Evolutionary conservation across 2,329 filamentous ascomycete species (phyloP), one percentile per base, ranked within the genome.

Genomic region (Xylaria polymorpha): DNA sequence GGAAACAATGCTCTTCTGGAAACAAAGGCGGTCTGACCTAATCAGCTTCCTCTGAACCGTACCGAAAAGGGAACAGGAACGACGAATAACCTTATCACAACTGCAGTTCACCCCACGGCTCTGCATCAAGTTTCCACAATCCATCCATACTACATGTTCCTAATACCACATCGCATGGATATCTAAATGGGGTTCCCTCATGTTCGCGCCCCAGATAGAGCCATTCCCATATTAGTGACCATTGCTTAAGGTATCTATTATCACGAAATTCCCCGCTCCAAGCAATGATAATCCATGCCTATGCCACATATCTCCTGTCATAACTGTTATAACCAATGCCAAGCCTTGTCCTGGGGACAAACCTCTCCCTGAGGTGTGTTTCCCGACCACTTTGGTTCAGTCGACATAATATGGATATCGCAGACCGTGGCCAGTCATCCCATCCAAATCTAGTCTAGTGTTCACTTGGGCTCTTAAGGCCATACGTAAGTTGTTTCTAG

Each of bases 21-120:
- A 41, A 62, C 29, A 20, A 39, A 61, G 67, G 67, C 60, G 67
- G 67, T 67, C 64, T 69, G 67, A 69, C 64, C 63, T 69, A 67
- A 67, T 69, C 37, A 25, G 39, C 64, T 25, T 44, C 58, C 59
- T 61, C 32, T 39, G 5, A 5, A 44, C 18, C 20, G 53, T 39
- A 46, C 60, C 53, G 32, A 62, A 58, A 61, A 18, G 35, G 53
- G 59, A 63, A 59, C 46, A 46, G 4, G 46, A 37, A 50, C 29
- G 35, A 50, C 59, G 43, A 62, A 57, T 22, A 67, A 67, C 46
- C 39, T 60, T 65, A 67, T 67, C 64, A 25, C 22, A 57, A 57
- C 48, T 60, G 67, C 63, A 63, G 59, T 41, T 57, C 48, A 55
- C 55, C 64, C 64, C 64, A 51, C 50, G 32, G 20, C 48, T n/a